A percentile compares a stretch with the other conserved stretches of the same genome.
phyloP scores from a whole-genome alignment of 768 basidiomycete genomes.

The Thelephora ganbajun region DNA sequence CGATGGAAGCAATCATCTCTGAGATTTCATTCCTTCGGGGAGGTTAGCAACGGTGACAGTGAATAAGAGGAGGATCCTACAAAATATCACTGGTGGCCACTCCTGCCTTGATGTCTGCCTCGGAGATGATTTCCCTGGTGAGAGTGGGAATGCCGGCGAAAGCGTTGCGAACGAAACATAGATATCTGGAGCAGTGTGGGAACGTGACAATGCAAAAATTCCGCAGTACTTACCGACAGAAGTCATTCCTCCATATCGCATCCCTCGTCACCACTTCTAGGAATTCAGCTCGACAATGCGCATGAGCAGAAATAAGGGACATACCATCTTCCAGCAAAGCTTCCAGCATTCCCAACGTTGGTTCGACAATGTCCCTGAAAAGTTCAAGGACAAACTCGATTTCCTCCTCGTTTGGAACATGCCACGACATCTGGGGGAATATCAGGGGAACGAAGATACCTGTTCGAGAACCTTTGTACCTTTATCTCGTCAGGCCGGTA shows the following conservation, averaged over 20 bases:
- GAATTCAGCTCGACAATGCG: not conserved
- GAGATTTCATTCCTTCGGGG: constrained; percentile 48
- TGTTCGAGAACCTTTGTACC: constrained; percentile 19
- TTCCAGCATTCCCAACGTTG: constrained; percentile 43
- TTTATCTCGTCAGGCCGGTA: constrained; percentile 58
- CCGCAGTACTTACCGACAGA: constrained; percentile 45
- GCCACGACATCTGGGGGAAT: constrained; percentile 51
- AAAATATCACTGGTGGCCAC: constrained; percentile 50
- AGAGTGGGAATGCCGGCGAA: constrained; percentile 65
- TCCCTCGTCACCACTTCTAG: constrained; percentile 31
- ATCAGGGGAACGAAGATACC: not conserved
- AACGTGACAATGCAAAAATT: not conserved
- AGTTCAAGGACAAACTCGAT: constrained; percentile 62
- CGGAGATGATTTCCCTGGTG: constrained; percentile 34
- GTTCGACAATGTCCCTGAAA: constrained; percentile 53
- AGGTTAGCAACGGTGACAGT: not conserved
- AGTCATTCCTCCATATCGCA: constrained; percentile 70
- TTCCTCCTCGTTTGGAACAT: constrained; percentile 56
- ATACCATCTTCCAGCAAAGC: constrained; percentile 37
- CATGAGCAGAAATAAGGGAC: constrained; percentile 11
- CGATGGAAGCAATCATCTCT: constrained; percentile 60
- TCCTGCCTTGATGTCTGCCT: constrained; percentile 30
- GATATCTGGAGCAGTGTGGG: constrained; percentile 26
- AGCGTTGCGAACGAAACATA: constrained; percentile 61
- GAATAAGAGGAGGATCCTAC: constrained; percentile 23